Evolutionary conservation across 257 asterid species (phyloP).

Genomic region (Capsicum baccatum): DNA sequence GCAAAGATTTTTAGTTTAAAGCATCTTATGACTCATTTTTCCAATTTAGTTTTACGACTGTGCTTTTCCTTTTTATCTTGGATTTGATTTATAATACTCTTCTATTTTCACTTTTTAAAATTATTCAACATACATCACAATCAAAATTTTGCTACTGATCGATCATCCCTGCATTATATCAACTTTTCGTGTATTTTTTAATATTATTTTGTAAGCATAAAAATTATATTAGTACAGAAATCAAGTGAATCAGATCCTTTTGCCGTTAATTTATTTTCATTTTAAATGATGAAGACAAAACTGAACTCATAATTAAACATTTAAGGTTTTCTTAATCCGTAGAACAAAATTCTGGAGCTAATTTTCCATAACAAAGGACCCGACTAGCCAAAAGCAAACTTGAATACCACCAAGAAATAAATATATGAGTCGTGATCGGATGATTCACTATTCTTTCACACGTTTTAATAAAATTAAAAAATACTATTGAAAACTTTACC

Average conservation of each 20-base stretch:
- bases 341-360: too few relatives aligned
- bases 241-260: too few relatives aligned
- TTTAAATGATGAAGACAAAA: not conserved
- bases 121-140: not conserved
- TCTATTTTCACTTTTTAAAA: not conserved
- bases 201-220: too few relatives aligned
- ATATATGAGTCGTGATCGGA: too few relatives aligned
- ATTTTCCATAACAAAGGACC: not conserved
- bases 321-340: not conserved
- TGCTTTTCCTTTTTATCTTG: too few relatives aligned
- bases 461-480: too few relatives aligned
- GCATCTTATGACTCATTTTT: not conserved
- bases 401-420: not conserved
- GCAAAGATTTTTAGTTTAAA: not conserved
- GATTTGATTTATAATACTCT: not conserved
- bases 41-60: slow-evolving; percentile 12
- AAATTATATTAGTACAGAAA: too few relatives aligned
- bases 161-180: not conserved
- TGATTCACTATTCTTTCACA: too few relatives aligned
- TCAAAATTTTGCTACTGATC: not conserved
- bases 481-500: too few relatives aligned
- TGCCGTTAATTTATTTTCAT: too few relatives aligned
- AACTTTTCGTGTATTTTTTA: too few relatives aligned
- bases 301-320: not conserved
- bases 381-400: not conserved